Conservation (phyloP, 306 rosid species). For the Castanea crenata region DNA sequence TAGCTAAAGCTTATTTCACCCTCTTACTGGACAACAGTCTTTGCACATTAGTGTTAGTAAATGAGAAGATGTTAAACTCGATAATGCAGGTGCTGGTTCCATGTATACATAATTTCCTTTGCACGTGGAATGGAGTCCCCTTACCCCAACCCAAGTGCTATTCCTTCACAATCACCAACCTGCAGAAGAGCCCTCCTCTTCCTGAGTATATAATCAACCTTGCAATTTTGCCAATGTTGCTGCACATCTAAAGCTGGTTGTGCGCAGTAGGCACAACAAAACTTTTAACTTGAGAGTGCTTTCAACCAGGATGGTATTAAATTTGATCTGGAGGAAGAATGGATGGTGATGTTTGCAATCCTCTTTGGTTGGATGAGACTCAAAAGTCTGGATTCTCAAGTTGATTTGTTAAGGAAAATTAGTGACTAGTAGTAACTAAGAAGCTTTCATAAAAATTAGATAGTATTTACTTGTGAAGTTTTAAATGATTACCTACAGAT, state of each 20-base stretch:
- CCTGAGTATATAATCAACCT: slow-evolving; percentile 49
- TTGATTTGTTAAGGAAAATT: not conserved
- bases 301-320: not conserved
- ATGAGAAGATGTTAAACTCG: not conserved
- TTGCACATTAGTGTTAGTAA: not conserved
- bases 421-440: not conserved
- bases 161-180: slow-evolving; percentile 71
- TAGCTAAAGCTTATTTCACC: not conserved
- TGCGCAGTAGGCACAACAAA: not conserved
- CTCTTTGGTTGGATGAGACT: no score
- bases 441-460: not conserved
- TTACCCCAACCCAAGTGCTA: slow-evolving; percentile 46
- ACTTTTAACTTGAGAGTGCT: no score
- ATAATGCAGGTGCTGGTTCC: not conserved
- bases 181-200: slow-evolving; percentile 96
- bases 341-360: not conserved
- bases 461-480: not conserved
- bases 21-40: not conserved
- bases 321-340: not conserved
- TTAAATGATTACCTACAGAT: not conserved
- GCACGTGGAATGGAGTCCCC: slow-evolving; percentile 90
- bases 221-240: slow-evolving; percentile 24
- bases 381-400: no score
- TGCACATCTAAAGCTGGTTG: not conserved
- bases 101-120: not conserved